Evolutionary conservation across 495 filamentous ascomycete species (phyloP).

Genomic region (Neurospora sp.): DNA sequence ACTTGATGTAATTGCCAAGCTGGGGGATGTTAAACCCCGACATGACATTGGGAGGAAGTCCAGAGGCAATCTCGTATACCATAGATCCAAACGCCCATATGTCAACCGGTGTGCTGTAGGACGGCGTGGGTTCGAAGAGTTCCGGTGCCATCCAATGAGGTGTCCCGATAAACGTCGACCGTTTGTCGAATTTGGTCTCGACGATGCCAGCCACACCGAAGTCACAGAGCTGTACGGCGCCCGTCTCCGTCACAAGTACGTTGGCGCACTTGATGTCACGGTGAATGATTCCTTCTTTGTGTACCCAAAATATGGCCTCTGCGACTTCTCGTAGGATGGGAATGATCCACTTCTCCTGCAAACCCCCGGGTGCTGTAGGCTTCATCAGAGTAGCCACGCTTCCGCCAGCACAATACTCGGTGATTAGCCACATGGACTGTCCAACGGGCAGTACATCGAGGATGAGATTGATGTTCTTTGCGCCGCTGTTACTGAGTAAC

Average conservation of each 20-base stretch:
- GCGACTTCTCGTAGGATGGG: constrained; percentile 82
- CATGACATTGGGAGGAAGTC: constrained; percentile 61
- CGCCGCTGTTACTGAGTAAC: constrained; percentile 70
- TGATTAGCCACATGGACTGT: constrained; percentile 87
- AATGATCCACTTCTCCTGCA: constrained; percentile 86
- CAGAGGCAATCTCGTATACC: constrained; percentile 83
- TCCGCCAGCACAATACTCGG: constrained; percentile 89
- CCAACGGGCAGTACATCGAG: constrained; percentile 82
- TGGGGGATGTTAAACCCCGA: constrained; percentile 37
- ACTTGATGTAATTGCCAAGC: constrained; percentile 53
- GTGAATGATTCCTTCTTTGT: constrained; percentile 88
- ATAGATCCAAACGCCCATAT: constrained; percentile 95
- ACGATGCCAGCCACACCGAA: constrained; percentile 89
- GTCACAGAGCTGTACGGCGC: constrained; percentile 82
- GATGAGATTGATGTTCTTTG: constrained; percentile 83
- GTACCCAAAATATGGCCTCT: constrained; percentile 73
- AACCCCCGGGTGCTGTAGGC: constrained; percentile 54
- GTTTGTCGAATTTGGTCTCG: constrained; percentile 73
- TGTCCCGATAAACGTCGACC: constrained; percentile 88
- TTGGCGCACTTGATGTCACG: constrained; percentile 96
- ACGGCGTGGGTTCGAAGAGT: constrained; percentile 48
- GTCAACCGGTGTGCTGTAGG: constrained; percentile 66
- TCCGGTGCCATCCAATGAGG: constrained; percentile 97
- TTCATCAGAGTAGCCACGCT: constrained; percentile 79
- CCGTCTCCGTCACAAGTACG: constrained; percentile 79